Percentiles rank a stretch among this genome's conserved stretches.
These are phyloP conservation scores for Candida mattraensis DNA, from an alignment of 805 yeast genomes.

Conservation along the genomic window DNA sequence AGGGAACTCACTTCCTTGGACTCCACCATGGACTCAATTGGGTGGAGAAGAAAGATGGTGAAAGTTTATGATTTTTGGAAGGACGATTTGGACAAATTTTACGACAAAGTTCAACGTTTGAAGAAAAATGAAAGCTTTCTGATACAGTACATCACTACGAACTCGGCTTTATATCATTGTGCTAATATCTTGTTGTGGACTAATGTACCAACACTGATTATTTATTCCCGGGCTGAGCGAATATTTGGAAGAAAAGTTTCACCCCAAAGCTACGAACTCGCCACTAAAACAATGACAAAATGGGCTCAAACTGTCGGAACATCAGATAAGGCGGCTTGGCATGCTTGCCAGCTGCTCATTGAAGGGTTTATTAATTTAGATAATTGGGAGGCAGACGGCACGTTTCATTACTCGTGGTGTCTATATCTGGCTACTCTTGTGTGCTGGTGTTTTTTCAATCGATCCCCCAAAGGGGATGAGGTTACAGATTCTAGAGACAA, in stretches of 20 bases:
- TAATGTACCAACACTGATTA: slow-evolving; percentile 8
- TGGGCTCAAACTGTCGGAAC: slow-evolving; percentile 10
- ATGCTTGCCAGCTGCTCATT: slow-evolving; percentile 15
- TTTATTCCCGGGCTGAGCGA: slow-evolving; percentile 9
- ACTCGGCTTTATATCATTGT: slow-evolving; percentile 16
- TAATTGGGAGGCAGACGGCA: slow-evolving; percentile 23
- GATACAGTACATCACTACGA: slow-evolving; percentile 12
- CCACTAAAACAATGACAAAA: slow-evolving; percentile 5
- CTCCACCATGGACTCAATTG: slow-evolving; percentile 5
- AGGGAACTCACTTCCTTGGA: slow-evolving; percentile 8
- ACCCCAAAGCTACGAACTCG: slow-evolving; percentile 7
- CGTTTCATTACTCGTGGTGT: slow-evolving; percentile 22
- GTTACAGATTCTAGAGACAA: not conserved
- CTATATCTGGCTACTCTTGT: slow-evolving; percentile 16
- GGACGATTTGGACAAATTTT: slow-evolving; percentile 11
- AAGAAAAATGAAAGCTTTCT: slow-evolving; percentile 5
- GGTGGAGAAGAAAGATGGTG: slow-evolving; percentile 8
- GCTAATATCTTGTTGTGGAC: slow-evolving; percentile 17
- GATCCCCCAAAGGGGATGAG: not conserved
- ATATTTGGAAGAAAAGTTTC: slow-evolving; percentile 10
- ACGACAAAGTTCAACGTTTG: slow-evolving; percentile 1
- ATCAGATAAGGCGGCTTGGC: slow-evolving; percentile 15
- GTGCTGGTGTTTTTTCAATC: slow-evolving; percentile 16
- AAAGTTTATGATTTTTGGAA: slow-evolving; percentile 17
- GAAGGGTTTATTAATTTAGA: slow-evolving; percentile 17